Conservation (phyloP, 192 early-diverging fungal genomes). For the Backusella tuberculispora region DNA sequence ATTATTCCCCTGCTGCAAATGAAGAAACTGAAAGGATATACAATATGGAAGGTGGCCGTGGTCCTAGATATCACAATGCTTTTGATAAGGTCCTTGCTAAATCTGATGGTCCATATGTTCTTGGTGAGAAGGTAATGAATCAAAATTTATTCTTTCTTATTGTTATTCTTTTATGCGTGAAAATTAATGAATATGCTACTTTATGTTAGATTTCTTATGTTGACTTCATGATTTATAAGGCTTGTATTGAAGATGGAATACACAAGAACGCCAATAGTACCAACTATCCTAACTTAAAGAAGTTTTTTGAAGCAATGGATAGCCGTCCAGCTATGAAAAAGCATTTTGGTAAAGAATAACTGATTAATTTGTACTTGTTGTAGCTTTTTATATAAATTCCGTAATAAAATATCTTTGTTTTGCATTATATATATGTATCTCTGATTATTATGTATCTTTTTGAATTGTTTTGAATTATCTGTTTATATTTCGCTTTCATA, state of each 20-base stretch:
- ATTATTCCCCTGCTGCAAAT: not conserved
- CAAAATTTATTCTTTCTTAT: not conserved
- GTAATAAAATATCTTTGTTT: too few relatives aligned
- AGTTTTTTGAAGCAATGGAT: not conserved
- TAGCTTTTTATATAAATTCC: too few relatives aligned
- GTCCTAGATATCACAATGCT: not conserved
- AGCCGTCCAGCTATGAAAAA: not conserved
- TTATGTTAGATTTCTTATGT: not conserved
- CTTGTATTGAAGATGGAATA: not conserved
- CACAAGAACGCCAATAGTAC: not conserved
- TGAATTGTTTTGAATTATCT: too few relatives aligned
- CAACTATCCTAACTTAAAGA: not conserved
- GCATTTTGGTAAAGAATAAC: not conserved
- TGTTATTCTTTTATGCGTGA: too few relatives aligned
- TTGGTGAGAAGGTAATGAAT: not conserved
- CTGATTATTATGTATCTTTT: too few relatives aligned
- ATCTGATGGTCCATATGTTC: not conserved
- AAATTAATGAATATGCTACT: not conserved
- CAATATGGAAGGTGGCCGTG: not conserved
- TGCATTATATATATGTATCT: too few relatives aligned
- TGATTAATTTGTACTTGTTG: not conserved
- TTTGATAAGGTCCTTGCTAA: not conserved
- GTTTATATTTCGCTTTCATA: too few relatives aligned
- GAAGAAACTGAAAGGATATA: not conserved
- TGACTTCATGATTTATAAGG: not conserved